Base-by-base conservation (phyloP, 352 stramenopile species). In the Phytophthora constricta region DNA sequence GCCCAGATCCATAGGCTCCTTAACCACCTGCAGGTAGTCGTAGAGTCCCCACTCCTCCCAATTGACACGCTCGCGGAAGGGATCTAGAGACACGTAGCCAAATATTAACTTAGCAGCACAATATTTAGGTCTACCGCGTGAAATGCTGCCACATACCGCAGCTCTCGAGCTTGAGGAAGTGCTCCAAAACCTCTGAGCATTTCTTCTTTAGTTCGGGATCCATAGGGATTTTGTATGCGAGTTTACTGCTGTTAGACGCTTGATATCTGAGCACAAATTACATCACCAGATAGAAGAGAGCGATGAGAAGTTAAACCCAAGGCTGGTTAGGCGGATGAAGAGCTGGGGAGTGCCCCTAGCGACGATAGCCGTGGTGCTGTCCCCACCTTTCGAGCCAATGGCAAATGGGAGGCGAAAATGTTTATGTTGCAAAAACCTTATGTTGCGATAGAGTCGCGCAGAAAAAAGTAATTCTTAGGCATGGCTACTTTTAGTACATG, bases 1-100 rank as follows among this genome's bases (percentile, higher is more conserved):
- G 41, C 90, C 90, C 28, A 98, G 77, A 70, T 98, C 92, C 90
- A 97, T 97, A 34, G 92, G 92, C 60, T 86, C 82, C 65, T 97
- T 98, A 33, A 98, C 86, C 48, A 97, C 80, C 62, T 96, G 79
- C 37, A 96, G 69, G 76, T 98, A 98, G 79, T 97, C 91, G 52
- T 93, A 90, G 14, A 98, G 80, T 9, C 85, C 87, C 87, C 86
- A 96, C 62, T 96, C 87, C 61, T 96, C 87, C 87, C 87, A 96
- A 74, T 96, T 96, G 55, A 96, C 87, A 62, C 87, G 87, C 77
- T 96, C 86, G 22, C 79, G 86, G 58, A 96, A 96, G 1, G 87
- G 80, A 60, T 94, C 87, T 93, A 54, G n/a, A 56, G 31, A 11
- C n/a, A 61, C n/a, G n/a, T n/a, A n/a, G n/a, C 25, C 41, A 1